phyloP scores from a whole-genome alignment of 768 basidiomycete genomes.

The Exsudoporus frostii region DNA sequence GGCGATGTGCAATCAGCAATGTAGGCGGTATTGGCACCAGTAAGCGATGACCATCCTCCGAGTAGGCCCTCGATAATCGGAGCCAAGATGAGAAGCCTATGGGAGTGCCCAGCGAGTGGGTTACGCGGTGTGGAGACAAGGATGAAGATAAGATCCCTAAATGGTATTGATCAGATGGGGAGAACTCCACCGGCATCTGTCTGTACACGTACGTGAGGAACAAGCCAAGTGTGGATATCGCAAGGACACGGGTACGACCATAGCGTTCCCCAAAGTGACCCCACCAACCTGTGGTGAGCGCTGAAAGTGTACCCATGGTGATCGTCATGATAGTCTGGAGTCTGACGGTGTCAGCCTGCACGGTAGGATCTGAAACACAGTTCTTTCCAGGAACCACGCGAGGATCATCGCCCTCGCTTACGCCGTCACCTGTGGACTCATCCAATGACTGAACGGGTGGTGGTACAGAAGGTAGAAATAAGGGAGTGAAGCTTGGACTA shows the following conservation, averaged over 20 bases:
- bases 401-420: conserved; percentile 38
- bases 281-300: conserved; percentile 86
- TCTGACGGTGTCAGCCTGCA: conserved; percentile 65
- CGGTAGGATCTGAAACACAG: conserved; percentile 49
- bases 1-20: conserved; percentile 79
- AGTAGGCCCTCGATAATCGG: conserved; percentile 77
- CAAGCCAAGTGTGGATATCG: conserved; percentile 63
- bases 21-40: conserved; percentile 62
- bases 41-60: conserved; percentile 72
- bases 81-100: conserved; percentile 71
- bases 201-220: conserved; percentile 60
- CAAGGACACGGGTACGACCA: conserved; percentile 75
- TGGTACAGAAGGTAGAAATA: conserved; percentile 11
- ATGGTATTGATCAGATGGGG: background rate
- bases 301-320: conserved; percentile 74
- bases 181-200: background rate
- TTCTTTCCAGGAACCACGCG: conserved; percentile 34
- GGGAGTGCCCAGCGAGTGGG: conserved; percentile 59
- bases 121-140: conserved; percentile 69
- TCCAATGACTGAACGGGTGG: background rate
- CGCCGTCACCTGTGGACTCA: conserved; percentile 26
- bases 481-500: conserved; percentile 6
- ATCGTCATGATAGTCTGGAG: conserved; percentile 79
- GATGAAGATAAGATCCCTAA: conserved; percentile 75
- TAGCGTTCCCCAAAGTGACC: conserved; percentile 71